These are phyloP conservation scores for Monosporascus sp. DNA, from an alignment of 2,329 filamentous ascomycete species.

Conservation along the genomic window DNA sequence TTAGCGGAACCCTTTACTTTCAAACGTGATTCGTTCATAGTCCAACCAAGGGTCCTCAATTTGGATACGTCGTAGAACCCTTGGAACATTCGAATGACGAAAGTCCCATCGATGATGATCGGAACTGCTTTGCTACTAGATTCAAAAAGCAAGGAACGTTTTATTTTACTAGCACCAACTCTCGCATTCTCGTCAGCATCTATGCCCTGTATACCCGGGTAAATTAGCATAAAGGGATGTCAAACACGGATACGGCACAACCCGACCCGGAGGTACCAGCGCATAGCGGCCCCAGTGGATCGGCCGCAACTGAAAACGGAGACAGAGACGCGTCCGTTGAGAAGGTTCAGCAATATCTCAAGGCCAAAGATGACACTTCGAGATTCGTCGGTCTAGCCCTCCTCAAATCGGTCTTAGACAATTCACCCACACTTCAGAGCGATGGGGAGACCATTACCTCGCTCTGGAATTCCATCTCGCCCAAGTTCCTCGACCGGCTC, in stretches of 20 bases:
- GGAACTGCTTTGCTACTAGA: too few relatives aligned
- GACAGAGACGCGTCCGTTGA: slow-evolving; percentile 25
- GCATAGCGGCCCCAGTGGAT: background rate
- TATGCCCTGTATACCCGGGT: too few relatives aligned
- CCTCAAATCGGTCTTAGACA: slow-evolving; percentile 62
- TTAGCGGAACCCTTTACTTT: too few relatives aligned
- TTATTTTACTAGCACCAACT: too few relatives aligned
- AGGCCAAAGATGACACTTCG: slow-evolving; percentile 60
- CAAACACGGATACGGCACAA: background rate
- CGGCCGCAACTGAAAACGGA: background rate
- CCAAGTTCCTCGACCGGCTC: slow-evolving; percentile 60
- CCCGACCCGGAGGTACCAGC: background rate
- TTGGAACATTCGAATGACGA: too few relatives aligned
- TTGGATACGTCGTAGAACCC: too few relatives aligned
- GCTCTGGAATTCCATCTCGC: slow-evolving; percentile 57
- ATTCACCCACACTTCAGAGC: slow-evolving; percentile 45
- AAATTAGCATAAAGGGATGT: background rate
- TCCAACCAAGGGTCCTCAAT: too few relatives aligned
- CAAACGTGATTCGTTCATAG: too few relatives aligned
- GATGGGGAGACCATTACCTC: slow-evolving; percentile 40
- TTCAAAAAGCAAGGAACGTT: too few relatives aligned
- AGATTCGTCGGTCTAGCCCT: slow-evolving; percentile 64
- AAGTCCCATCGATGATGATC: too few relatives aligned
- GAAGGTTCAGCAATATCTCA: slow-evolving; percentile 52
- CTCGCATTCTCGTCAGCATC: too few relatives aligned